Conservation (phyloP, 1,284 basidiomycete genomes). For the Wallemia ichthyophaga region DNA sequence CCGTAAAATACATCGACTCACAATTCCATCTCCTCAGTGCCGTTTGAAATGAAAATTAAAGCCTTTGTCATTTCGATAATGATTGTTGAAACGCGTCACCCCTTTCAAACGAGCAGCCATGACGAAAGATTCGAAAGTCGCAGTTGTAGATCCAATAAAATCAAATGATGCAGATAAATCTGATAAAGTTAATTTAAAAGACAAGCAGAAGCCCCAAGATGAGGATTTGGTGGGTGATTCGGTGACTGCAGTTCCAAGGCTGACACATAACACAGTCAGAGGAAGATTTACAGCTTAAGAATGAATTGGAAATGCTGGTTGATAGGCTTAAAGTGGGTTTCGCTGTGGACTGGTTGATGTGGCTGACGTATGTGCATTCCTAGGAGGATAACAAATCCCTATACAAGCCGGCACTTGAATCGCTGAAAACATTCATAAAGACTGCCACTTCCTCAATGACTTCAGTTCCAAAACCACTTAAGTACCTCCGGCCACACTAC, state of each 20-base stretch:
- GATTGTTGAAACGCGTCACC: background rate
- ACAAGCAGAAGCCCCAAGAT: slow-evolving; percentile 27
- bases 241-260: background rate
- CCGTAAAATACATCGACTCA: no score
- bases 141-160: slow-evolving; percentile 4
- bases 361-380: slow-evolving; percentile 3
- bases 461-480: slow-evolving; percentile 95
- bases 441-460: slow-evolving; percentile 99
- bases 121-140: background rate
- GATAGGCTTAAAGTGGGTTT: slow-evolving; percentile 54
- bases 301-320: slow-evolving; percentile 88
- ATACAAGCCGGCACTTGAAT: slow-evolving; percentile 74
- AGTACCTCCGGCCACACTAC: slow-evolving; percentile 89
- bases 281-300: slow-evolving; percentile 78
- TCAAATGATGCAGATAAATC: slow-evolving; percentile 10
- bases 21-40: background rate
- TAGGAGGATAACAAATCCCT: slow-evolving; percentile 65
- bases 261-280: slow-evolving; percentile 33
- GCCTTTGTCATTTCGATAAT: background rate
- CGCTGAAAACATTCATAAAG: slow-evolving; percentile 68
- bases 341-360: background rate
- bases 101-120: background rate
- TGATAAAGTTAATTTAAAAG: slow-evolving; percentile 13
- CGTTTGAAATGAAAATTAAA: background rate
- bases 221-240: slow-evolving; percentile 42